Base-by-base conservation (phyloP, 352 stramenopile species). In the Pythium scleroteichum region DNA sequence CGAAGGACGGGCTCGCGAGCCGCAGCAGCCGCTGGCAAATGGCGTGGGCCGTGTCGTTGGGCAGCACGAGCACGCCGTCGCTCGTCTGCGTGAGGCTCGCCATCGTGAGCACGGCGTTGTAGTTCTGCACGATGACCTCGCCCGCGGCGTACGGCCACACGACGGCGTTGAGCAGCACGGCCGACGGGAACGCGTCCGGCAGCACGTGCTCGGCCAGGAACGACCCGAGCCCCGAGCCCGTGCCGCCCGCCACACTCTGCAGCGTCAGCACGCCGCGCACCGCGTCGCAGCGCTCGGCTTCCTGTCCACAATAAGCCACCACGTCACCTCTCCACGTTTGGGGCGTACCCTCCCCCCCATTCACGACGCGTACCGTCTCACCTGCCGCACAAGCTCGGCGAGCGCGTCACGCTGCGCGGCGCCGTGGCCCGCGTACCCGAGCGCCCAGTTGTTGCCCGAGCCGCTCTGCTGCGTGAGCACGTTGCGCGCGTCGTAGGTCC, bases 101-200 rank as follows among this genome's bases (percentile, higher is more conserved):
- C 57, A 94, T 88, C 2, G 85, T 95, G 22, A 97, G 83, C 51
- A 95, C 65, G n/a, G 85, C 72, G 69, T 96, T 97, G 72, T 96
- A 96, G 65, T 94, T 94, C 60, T 97, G 88, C 41, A 96, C 84
- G 32, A 95, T 92, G 13, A 95, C 84, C 61, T 97, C 87, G 3
- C 88, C 88, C 16, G 82, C 78, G 14, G 72, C 64, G 59, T 96
- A 87, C n/a, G 87, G 87, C 82, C 86, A 94, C 55, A 96, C 83
- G 26, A 92, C 78, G 10, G 77, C 69, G 64, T 96, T 95, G 13
- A 94, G 55, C 27, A 85, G 54, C 13, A 72, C 76, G 7, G 68
- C 66, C 14, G 66, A 71, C 19, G 84, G 78, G 55, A 85, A 90
- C 23, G 78, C 62, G 55, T 94, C 86, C 8, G 72, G 70, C 5